Conservation (phyloP, 169 alveolate species). For the Cryptosporidium sp. region DNA sequence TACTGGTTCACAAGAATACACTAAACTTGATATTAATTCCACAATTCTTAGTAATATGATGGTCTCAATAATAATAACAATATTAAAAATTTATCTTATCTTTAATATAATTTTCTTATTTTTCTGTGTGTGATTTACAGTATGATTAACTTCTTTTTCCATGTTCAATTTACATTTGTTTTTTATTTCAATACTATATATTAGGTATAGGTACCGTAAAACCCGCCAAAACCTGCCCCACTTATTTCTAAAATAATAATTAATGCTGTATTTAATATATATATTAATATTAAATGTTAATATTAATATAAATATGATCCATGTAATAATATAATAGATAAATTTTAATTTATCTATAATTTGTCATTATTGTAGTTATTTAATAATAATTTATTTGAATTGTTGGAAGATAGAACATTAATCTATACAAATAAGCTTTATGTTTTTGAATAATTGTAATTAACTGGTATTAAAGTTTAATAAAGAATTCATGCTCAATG, state of each 20-base stretch:
- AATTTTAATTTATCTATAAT: neutral
- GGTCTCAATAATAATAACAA: too few species aligned
- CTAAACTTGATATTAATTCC: neutral
- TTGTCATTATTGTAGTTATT: neutral
- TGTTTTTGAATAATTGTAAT: neutral
- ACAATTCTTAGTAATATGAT: neutral
- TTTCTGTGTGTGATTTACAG: neutral
- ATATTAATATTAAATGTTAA: too few species aligned
- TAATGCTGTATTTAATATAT: neutral
- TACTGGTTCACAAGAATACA: neutral
- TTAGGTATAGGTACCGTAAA: neutral
- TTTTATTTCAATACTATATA: neutral
- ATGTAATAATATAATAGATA: neutral
- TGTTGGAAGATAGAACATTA: neutral
- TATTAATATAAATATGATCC: conserved; percentile 2
- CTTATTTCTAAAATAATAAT: neutral
- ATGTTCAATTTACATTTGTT: neutral
- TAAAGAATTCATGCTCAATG: neutral
- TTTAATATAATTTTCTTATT: too few species aligned
- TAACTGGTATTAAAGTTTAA: neutral
- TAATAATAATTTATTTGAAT: too few species aligned
- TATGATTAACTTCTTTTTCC: neutral
- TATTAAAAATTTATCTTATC: too few species aligned
- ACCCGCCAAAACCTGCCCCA: conserved; percentile 22
- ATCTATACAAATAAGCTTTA: neutral